phyloP scores from a whole-genome alignment of 192 early-diverging fungal species.

The Mortierella alpina region DNA sequence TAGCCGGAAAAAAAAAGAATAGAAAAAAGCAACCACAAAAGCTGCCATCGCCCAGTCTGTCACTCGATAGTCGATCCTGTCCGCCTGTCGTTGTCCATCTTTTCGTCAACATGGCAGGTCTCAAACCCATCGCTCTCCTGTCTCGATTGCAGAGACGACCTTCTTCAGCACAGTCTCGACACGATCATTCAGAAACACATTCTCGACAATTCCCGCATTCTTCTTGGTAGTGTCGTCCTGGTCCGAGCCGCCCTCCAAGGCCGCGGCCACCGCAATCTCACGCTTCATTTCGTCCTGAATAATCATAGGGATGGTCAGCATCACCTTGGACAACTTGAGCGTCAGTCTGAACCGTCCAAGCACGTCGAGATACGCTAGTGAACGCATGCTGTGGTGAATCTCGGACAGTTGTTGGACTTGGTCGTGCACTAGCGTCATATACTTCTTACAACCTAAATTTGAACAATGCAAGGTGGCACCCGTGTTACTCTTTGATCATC shows the following conservation, averaged over 20 bases:
- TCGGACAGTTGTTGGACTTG: constrained; percentile 67
- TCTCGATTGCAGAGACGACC: constrained; percentile 52
- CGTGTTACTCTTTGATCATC: background rate
- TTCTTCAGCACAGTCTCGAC: constrained; percentile 54
- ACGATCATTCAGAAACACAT: constrained; percentile 48
- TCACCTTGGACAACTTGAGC: constrained; percentile 61
- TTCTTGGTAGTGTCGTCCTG: constrained; percentile 39
- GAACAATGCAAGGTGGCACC: background rate
- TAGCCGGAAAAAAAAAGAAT: too few relatives aligned
- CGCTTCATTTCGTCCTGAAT: constrained; percentile 62
- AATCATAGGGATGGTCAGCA: constrained; percentile 65
- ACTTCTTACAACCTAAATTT: constrained; percentile 64
- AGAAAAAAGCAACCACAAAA: too few relatives aligned
- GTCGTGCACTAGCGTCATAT: constrained; percentile 67
- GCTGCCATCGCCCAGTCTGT: background rate
- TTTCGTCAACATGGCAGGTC: background rate
- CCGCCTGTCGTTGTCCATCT: background rate
- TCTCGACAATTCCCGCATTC: constrained; percentile 47
- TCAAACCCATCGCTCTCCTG: constrained; percentile 51
- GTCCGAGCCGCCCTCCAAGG: constrained; percentile 32
- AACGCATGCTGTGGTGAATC: constrained; percentile 64
- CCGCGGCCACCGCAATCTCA: constrained; percentile 47
- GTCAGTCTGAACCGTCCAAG: constrained; percentile 65
- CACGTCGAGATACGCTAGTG: constrained; percentile 65
- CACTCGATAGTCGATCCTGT: background rate